Base-by-base conservation (phyloP, 2,329 filamentous ascomycete genomes). In the Clonostachys sp. region DNA sequence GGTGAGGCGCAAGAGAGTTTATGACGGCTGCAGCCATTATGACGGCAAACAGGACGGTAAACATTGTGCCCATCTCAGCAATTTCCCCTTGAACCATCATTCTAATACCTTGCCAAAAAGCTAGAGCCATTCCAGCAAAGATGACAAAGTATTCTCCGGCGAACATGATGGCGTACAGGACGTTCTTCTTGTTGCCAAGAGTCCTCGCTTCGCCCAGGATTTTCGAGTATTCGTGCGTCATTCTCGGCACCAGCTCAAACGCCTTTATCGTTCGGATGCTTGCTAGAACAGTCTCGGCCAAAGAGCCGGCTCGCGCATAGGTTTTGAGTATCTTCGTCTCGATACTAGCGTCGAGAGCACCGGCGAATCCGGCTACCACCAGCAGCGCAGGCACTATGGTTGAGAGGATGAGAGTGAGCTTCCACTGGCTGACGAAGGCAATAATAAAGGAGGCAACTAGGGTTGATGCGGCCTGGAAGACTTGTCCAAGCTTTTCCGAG, bases 101-200 rank as follows among this genome's bases (percentile, higher is more conserved):
- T 41, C 62, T 59, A 50, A 77, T 66, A 0, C 75, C 75, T 49
- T 77, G 71, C 74, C 75, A 78, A 48, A 78, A 78, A 0, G 73
- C 72, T 5, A 78, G 60, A 1, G 64, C 72, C 50, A 74, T 75
- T 5, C 71, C 72, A 4, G 67, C 59, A 51, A 72, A 75, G 17
- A 77, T 67, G 48, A 68, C 71, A 48, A 74, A 74, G 55, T 73
- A 76, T 51, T 75, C 69, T 4, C 61, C 58, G 1, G 69, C 67
- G 49, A 73, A 75, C 10, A 77, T 52, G 4, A 73, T 54, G 14
- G 67, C 68, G 41, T 70, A 70, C 5, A 74, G 51, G 1, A 66
- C 60, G 3, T 67, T 67, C 59, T 75, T 78, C 49, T 70, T 72
- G 4, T 59, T 54, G 0, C 71, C 74, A 13, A 71, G 59, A 3